These are phyloP conservation scores for Pulveroboletus frians DNA, from an alignment of 768 basidiomycete species.

Conservation along the genomic window DNA sequence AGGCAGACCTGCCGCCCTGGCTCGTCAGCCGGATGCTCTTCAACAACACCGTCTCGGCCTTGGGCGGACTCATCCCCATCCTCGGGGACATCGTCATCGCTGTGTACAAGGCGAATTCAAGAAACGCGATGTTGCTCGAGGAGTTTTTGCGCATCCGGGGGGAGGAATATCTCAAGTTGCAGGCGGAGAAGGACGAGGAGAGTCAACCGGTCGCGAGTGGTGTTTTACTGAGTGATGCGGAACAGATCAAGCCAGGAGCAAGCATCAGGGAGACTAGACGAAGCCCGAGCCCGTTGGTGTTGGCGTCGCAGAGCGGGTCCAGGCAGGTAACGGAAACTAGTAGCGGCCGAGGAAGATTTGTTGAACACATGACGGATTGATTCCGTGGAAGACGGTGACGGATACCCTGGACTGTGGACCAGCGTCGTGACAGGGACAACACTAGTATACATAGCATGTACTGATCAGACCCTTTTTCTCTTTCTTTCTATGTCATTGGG, in stretches of 20 bases:
- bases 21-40: slow-evolving; percentile 68
- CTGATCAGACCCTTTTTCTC: background rate
- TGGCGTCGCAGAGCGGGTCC: slow-evolving; percentile 16
- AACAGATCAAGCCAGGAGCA: slow-evolving; percentile 51
- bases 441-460: background rate
- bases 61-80: slow-evolving; percentile 63
- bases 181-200: slow-evolving; percentile 32
- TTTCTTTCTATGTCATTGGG: background rate
- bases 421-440: background rate
- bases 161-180: slow-evolving; percentile 58
- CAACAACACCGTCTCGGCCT: slow-evolving; percentile 68
- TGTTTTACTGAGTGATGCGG: slow-evolving; percentile 32
- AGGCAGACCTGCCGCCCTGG: slow-evolving; percentile 68
- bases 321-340: slow-evolving; percentile 18
- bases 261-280: slow-evolving; percentile 39
- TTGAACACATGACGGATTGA: slow-evolving; percentile 32
- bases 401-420: background rate
- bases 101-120: slow-evolving; percentile 79
- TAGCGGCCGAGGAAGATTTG: slow-evolving; percentile 33
- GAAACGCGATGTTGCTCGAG: slow-evolving; percentile 83
- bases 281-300: slow-evolving; percentile 10
- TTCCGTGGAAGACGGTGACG: background rate
- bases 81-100: slow-evolving; percentile 75
- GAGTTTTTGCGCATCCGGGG: slow-evolving; percentile 79
- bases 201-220: slow-evolving; percentile 4